A percentile compares a stretch with the other conserved stretches of the same genome.
Conservation (phyloP, 1,284 basidiomycete species). For the Wallemia hederae region DNA sequence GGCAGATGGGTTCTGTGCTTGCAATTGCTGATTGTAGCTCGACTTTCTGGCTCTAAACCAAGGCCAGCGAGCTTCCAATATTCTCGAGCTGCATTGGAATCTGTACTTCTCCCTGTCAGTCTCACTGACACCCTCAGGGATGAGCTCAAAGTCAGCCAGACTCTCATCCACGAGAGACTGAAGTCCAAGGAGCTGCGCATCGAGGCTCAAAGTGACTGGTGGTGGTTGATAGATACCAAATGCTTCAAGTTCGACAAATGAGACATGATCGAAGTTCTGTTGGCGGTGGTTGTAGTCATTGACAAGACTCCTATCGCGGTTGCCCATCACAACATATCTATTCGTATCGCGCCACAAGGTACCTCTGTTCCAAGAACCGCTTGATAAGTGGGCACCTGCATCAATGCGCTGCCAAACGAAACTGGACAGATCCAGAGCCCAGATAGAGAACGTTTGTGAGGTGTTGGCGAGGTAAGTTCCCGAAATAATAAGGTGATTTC, state of each 20-base stretch:
- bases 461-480: slow-evolving; percentile 11
- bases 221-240: slow-evolving; percentile 80
- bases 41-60: slow-evolving; percentile 42
- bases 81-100: slow-evolving; percentile 46
- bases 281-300: slow-evolving; percentile 30
- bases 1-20: slow-evolving; percentile 2
- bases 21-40: slow-evolving; percentile 1
- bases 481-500: slow-evolving; percentile 25
- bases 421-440: slow-evolving; percentile 48
- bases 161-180: slow-evolving; percentile 44
- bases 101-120: slow-evolving; percentile 8
- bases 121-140: slow-evolving; percentile 4
- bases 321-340: slow-evolving; percentile 64
- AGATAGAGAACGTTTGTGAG: slow-evolving; percentile 37
- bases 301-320: slow-evolving; percentile 53
- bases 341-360: slow-evolving; percentile 48
- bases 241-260: slow-evolving; percentile 65
- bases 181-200: slow-evolving; percentile 40
- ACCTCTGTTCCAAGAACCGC: slow-evolving; percentile 65
- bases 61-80: slow-evolving; percentile 64
- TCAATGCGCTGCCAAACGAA: slow-evolving; percentile 35
- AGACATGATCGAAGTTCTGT: slow-evolving; percentile 32
- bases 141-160: slow-evolving; percentile 57
- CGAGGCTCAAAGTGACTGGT: slow-evolving; percentile 30
- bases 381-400: slow-evolving; percentile 15